Evolutionary conservation across 768 basidiomycete genomes (phyloP).

Genomic region (Rhodotorula paludigena): DNA sequence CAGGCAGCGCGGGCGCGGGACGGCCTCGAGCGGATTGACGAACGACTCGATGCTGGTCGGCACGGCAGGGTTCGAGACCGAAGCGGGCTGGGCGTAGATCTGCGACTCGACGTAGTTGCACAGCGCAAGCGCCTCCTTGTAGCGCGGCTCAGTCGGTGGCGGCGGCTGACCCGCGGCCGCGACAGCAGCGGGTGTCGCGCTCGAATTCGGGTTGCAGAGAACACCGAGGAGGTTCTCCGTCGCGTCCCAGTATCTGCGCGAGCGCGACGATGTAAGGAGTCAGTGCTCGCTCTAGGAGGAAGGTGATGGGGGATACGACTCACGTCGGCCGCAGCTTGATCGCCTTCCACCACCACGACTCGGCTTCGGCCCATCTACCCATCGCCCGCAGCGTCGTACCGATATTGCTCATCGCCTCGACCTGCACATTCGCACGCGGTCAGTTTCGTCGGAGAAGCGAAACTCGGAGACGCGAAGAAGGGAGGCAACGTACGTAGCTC

Average conservation of each 20-base stretch:
- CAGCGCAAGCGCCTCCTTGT: constrained; percentile 46
- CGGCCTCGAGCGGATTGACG: constrained; percentile 5
- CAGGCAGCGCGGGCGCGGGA: constrained; percentile 24
- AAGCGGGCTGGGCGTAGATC: constrained; percentile 31
- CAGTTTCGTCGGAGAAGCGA: not conserved
- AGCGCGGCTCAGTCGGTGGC: constrained; percentile 31
- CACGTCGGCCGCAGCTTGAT: constrained; percentile 42
- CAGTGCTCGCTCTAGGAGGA: too few relatives aligned
- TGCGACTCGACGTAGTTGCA: constrained; percentile 47
- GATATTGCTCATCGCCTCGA: constrained; percentile 52
- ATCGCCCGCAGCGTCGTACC: constrained; percentile 48
- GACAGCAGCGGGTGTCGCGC: not conserved
- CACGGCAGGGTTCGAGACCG: not conserved
- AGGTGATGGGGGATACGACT: not conserved
- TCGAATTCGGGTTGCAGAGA: constrained; percentile 39
- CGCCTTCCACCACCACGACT: constrained; percentile 51
- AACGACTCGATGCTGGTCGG: constrained; percentile 1
- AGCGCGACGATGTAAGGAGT: not conserved
- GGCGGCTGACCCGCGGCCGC: not conserved
- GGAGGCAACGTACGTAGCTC: constrained; percentile 47
- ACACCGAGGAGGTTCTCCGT: constrained; percentile 49
- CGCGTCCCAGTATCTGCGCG: constrained; percentile 42
- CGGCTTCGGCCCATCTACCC: constrained; percentile 47
- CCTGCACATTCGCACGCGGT: constrained; percentile 37
- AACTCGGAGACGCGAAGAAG: constrained; percentile 23